Conservation (phyloP, 2,329 filamentous ascomycete species). For the Fusarium aywerte region DNA sequence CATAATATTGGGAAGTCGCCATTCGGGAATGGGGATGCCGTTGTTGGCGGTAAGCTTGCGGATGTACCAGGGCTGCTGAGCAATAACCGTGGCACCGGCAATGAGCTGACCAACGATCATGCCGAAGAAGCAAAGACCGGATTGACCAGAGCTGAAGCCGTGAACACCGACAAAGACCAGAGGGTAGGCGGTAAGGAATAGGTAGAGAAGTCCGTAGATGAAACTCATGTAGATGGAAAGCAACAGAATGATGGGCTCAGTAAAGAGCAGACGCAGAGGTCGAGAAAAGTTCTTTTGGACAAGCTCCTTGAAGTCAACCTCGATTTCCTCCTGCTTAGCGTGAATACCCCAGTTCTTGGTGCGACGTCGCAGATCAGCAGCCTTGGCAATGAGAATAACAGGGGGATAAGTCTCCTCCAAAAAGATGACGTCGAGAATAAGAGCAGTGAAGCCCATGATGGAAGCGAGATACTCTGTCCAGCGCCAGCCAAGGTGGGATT, state of each 20-base stretch:
- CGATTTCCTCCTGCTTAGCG: slow-evolving; percentile 77
- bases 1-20: slow-evolving; percentile 72
- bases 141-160: slow-evolving; percentile 73
- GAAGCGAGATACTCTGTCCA: slow-evolving; percentile 75
- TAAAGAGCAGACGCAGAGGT: slow-evolving; percentile 72
- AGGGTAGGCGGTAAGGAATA: slow-evolving; percentile 86
- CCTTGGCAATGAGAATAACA: slow-evolving; percentile 70
- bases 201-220: slow-evolving; percentile 82
- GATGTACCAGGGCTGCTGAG: slow-evolving; percentile 73
- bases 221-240: slow-evolving; percentile 79
- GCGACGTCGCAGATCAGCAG: slow-evolving; percentile 68
- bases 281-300: slow-evolving; percentile 74
- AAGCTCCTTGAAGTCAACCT: slow-evolving; percentile 72
- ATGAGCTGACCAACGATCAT: slow-evolving; percentile 80
- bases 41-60: slow-evolving; percentile 75
- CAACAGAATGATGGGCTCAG: slow-evolving; percentile 75
- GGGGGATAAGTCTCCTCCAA: slow-evolving; percentile 77
- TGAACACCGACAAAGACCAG: slow-evolving; percentile 82
- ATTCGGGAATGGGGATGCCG: slow-evolving; percentile 71
- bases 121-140: slow-evolving; percentile 85
- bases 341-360: slow-evolving; percentile 77
- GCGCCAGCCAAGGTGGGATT: slow-evolving; percentile 74
- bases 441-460: slow-evolving; percentile 72
- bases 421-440: slow-evolving; percentile 69
- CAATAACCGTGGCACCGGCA: slow-evolving; percentile 71